These are phyloP conservation scores for Gossypium schwendimanii DNA, from an alignment of 441 rosid genomes.

Conservation along the genomic window DNA sequence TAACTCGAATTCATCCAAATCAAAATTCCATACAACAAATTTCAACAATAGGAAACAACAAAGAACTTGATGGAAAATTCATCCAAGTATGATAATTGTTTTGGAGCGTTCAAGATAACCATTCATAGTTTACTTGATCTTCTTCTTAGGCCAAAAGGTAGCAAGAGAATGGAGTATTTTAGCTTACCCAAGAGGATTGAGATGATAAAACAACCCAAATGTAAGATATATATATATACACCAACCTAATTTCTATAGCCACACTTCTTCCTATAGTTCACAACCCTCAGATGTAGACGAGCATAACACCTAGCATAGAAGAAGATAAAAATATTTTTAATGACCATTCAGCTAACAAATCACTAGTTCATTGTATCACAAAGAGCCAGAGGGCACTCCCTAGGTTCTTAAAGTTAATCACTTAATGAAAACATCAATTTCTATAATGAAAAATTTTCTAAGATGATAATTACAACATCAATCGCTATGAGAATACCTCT, in stretches of 20 bases:
- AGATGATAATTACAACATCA: too few relatives aligned
- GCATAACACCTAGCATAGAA: conserved; percentile 43
- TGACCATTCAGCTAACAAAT: neutral
- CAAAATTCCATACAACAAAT: too few relatives aligned
- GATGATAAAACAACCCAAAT: neutral
- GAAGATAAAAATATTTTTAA: neutral
- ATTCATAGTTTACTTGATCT: neutral
- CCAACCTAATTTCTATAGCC: conserved; percentile 64
- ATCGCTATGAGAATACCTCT: too few relatives aligned
- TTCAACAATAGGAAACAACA: neutral
- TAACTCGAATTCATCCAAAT: too few relatives aligned
- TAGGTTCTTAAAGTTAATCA: too few relatives aligned
- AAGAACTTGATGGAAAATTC: neutral
- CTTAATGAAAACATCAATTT: too few relatives aligned
- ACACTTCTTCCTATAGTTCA: conserved; percentile 64
- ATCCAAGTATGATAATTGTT: neutral
- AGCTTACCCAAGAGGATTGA: too few relatives aligned
- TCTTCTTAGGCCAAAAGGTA: neutral
- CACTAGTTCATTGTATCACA: too few relatives aligned
- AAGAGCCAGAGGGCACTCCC: too few relatives aligned
- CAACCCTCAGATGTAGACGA: conserved; percentile 61
- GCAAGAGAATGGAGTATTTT: neutral
- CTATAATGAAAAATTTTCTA: too few relatives aligned
- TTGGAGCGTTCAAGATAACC: neutral
- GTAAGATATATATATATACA: neutral